Base-by-base conservation (phyloP, 768 basidiomycete species). In the Tulasnella sp. region DNA sequence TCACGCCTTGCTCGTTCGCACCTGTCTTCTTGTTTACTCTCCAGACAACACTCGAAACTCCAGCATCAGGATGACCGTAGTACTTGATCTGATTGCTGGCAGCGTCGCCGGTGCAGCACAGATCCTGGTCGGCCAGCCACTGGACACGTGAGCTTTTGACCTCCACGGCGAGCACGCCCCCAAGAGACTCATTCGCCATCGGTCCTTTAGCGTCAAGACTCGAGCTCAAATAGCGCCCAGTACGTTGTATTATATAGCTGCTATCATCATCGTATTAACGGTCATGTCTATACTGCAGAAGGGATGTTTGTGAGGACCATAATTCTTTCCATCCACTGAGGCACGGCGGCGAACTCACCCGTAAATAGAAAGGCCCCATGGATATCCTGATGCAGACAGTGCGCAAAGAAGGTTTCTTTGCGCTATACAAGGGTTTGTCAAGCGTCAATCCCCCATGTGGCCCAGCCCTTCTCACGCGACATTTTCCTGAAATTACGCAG, bases 81-180 rank as follows among this genome's bases (percentile, higher is more conserved):
- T 51, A 19, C 42, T 62, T 5, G 88, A 90, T 68, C 80, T 97
- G 27, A 71, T 94, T 23, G 86, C 93, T 0, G 94, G 94, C 4
- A 89, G 87, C 69, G 79, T 90, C 5, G 94, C 72, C 23, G 95
- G 95, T n/a, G 92, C 92, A 1, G 85, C 89, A 0, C 95, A 98
- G 67, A 94, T 98, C 11, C 75, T 97, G 10, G 86, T 93, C n/a
- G 92, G 94, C 2, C 94, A 95, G 65, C 90, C 89, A 1, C 75
- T 93, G 26, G 90, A 92, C 67, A 92, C 90, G 55, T 56, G 42
- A 44, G 55, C 13, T 3, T 27, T 7, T 48, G 47, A 43, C 19
- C 10, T 55, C 21, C 9, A 23, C 53, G 32, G 17, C 4, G n/a
- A n/a, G 27, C 11, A 23, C 55, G 11, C n/a, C 17, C 13, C 10